Percentiles rank a stretch among this genome's conserved stretches.
Conservation (phyloP, 2,329 filamentous ascomycete genomes). For the Neonectria ditissima region DNA sequence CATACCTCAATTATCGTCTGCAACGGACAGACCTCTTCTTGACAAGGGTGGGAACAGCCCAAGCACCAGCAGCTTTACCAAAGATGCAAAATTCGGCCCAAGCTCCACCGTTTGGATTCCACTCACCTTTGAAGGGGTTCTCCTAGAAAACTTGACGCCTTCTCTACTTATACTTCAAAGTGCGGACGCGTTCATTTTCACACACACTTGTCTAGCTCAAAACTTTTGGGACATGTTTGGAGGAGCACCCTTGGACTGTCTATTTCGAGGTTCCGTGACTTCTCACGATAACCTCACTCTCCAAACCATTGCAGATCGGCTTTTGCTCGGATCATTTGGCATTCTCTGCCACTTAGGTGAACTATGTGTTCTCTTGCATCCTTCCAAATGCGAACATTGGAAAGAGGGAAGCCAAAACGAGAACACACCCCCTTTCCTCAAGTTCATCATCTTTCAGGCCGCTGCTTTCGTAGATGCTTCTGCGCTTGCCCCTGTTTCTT, state of each 20-base stretch:
- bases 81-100: slow-evolving; percentile 35
- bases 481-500: slow-evolving; percentile 43
- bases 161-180: slow-evolving; percentile 47
- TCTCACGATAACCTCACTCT: slow-evolving; percentile 36
- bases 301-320: slow-evolving; percentile 47
- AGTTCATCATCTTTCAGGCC: slow-evolving; percentile 15
- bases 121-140: slow-evolving; percentile 28
- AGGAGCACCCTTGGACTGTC: slow-evolving; percentile 24
- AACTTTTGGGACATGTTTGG: slow-evolving; percentile 45
- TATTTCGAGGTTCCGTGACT: slow-evolving; percentile 40
- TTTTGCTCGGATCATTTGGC: slow-evolving; percentile 52
- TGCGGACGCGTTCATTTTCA: slow-evolving; percentile 46
- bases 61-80: slow-evolving; percentile 20
- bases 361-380: slow-evolving; percentile 56
- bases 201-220: slow-evolving; percentile 49
- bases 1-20: not conserved
- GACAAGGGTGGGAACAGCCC: slow-evolving; percentile 4
- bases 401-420: slow-evolving; percentile 24
- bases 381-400: slow-evolving; percentile 53
- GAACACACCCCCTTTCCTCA: slow-evolving; percentile 13
- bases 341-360: slow-evolving; percentile 48
- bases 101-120: slow-evolving; percentile 20
- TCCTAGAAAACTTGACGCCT: slow-evolving; percentile 6
- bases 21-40: slow-evolving; percentile 1
- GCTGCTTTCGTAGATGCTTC: slow-evolving; percentile 12